A percentile compares a stretch with the other conserved stretches of the same genome.
phyloP scores from a whole-genome alignment of 129 eudicot species.

The Kitagawia praeruptora region DNA sequence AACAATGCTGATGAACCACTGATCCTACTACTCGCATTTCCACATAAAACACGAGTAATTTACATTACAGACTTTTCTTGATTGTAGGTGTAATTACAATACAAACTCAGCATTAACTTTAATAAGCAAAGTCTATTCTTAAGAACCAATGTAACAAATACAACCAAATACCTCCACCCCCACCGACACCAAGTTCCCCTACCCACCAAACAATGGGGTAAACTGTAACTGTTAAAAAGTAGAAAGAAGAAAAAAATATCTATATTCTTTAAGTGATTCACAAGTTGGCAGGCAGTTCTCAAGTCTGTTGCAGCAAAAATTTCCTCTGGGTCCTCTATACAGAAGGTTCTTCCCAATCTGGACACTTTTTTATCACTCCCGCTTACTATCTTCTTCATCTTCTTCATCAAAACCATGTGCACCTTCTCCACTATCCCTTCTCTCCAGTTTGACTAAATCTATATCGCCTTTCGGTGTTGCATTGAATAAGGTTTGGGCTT shows the following conservation, averaged over 20 bases:
- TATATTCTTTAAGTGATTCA: not conserved
- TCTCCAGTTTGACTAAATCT: conserved; percentile 60
- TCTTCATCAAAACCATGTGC: conserved; percentile 28
- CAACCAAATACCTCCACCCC: not conserved
- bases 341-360: not conserved
- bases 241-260: not conserved
- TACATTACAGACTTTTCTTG: not conserved
- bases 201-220: not conserved
- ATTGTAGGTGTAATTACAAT: not conserved
- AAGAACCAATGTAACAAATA: not conserved
- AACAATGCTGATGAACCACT: not conserved
- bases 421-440: conserved; percentile 31
- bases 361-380: conserved; percentile 24
- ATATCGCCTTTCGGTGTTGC: conserved; percentile 63
- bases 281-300: not conserved
- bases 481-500: conserved; percentile 58
- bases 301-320: not conserved
- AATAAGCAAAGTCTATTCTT: not conserved
- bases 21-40: not conserved
- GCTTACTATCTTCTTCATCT: conserved; percentile 55
- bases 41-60: not conserved
- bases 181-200: not conserved
- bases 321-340: not conserved
- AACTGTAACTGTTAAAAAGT: not conserved
- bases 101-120: not conserved